phyloP scores from a whole-genome alignment of 257 asterid species.

The Plantago major region DNA sequence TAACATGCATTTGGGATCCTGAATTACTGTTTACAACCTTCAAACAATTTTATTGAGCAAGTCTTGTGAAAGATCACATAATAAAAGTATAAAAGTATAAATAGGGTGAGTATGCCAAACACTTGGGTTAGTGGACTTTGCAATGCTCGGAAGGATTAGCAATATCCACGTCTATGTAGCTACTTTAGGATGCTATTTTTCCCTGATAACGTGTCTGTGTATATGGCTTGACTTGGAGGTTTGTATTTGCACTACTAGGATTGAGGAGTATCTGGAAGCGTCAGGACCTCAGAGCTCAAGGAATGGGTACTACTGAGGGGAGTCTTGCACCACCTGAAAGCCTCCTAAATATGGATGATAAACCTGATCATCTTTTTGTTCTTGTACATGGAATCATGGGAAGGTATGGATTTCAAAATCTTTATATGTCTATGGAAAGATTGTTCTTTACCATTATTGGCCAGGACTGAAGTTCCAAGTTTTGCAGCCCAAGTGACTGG shows the following conservation, averaged over 20 bases:
- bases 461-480: constrained; percentile 26
- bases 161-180: neutral
- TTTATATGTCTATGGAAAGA: neutral
- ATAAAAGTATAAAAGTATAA: too few relatives aligned
- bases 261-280: constrained; percentile 43
- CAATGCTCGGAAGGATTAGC: neutral
- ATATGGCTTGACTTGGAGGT: constrained; percentile 2
- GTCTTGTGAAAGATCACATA: too few relatives aligned
- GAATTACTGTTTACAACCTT: constrained; percentile 2
- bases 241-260: constrained; percentile 36
- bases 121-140: neutral
- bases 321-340: constrained; percentile 37
- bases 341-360: constrained; percentile 34
- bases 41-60: neutral
- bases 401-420: constrained; percentile 32
- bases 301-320: constrained; percentile 65
- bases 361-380: constrained; percentile 92
- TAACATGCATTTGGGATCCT: neutral
- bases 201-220: neutral
- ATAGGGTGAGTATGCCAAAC: neutral
- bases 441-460: constrained; percentile 8
- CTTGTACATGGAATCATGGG: constrained; percentile 97
- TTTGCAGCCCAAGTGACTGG: constrained; percentile 89
- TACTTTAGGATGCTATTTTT: neutral
- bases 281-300: constrained; percentile 49